phyloP scores from a whole-genome alignment of 345 rosid genomes.

The Populus pruinosa region DNA sequence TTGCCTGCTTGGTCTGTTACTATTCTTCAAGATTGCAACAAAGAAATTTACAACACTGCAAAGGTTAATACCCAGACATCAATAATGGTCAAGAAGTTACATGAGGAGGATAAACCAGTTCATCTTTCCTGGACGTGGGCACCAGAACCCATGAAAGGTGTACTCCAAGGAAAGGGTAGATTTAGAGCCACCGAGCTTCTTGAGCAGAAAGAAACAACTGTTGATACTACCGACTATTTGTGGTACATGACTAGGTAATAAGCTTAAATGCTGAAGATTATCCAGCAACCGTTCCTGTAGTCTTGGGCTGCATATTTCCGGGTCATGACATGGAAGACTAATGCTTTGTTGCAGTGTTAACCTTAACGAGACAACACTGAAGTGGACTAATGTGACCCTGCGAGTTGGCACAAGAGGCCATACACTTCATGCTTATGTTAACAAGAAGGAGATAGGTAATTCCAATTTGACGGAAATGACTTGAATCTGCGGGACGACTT shows the following conservation, averaged over 20 bases:
- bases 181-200: slow-evolving; percentile 1
- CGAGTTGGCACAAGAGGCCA: not conserved
- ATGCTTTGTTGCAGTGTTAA: not conserved
- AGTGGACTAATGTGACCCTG: slow-evolving; percentile 6
- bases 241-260: slow-evolving; percentile 6
- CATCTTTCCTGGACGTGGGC: slow-evolving; percentile 8
- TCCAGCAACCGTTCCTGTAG: no score
- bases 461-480: not conserved
- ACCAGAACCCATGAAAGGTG: not conserved
- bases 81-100: not conserved
- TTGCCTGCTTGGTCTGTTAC: slow-evolving; percentile 18
- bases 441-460: not conserved
- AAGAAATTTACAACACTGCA: slow-evolving; percentile 14
- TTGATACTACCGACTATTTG: not conserved
- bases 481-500: not conserved
- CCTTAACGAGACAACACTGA: not conserved
- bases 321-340: not conserved
- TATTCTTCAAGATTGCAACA: slow-evolving; percentile 15
- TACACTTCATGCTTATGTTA: not conserved
- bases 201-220: slow-evolving; percentile 8
- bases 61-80: slow-evolving; percentile 12
- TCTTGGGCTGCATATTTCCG: no score
- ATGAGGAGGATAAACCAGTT: not conserved
- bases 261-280: not conserved
- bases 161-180: slow-evolving; percentile 3